These are phyloP conservation scores for Poa annua DNA, from an alignment of 176 grass and related monocot genomes.

Conservation along the genomic window DNA sequence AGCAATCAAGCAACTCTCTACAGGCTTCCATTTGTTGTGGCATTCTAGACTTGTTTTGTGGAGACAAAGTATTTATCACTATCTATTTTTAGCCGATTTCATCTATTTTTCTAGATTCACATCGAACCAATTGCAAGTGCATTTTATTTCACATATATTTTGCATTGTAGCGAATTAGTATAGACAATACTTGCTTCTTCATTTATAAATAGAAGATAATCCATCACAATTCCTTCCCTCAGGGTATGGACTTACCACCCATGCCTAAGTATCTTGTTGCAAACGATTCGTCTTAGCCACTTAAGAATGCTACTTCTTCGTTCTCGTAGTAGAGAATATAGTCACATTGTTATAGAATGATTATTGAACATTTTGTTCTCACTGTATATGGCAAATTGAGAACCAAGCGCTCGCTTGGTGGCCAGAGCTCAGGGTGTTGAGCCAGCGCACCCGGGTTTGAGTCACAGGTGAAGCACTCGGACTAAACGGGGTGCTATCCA, in stretches of 20 bases:
- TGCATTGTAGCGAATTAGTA: neutral
- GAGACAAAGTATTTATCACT: neutral
- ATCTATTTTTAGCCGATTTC: neutral
- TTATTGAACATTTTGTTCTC: neutral
- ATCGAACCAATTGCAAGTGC: neutral
- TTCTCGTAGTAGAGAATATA: neutral
- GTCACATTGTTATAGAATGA: neutral
- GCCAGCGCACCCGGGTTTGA: no score
- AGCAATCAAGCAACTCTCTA: neutral
- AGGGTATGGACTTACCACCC: neutral
- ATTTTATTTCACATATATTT: neutral
- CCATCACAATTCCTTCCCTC: neutral
- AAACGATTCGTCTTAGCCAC: neutral
- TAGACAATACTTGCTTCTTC: neutral
- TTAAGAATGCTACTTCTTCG: neutral
- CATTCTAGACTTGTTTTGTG: neutral
- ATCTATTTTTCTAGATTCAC: neutral
- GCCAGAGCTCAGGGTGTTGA: no score
- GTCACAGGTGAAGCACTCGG: no score
- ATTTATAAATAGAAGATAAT: neutral
- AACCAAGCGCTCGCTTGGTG: no score
- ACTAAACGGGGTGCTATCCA: no score
- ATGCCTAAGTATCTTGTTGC: neutral
- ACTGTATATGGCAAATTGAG: neutral
- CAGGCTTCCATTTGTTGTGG: conserved; percentile 2